A percentile compares a stretch with the other conserved stretches of the same genome.
phyloP scores from a whole-genome alignment of 768 basidiomycete species.

The Podaxis carcinomalis region DNA sequence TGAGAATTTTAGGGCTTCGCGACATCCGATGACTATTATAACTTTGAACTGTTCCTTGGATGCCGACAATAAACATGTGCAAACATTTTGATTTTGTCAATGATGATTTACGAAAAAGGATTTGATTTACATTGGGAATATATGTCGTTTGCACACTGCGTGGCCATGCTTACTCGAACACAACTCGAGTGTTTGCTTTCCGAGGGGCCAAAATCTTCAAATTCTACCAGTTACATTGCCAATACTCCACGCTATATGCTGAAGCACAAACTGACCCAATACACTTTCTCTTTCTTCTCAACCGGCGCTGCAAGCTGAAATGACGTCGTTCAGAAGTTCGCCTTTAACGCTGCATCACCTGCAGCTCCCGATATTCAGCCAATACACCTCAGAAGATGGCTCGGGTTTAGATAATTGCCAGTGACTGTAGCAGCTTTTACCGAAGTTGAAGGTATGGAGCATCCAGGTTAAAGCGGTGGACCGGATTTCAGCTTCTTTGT shows the following conservation, averaged over 20 bases:
- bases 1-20: background rate
- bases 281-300: background rate
- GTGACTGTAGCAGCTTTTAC: background rate
- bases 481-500: background rate
- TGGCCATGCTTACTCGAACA: background rate
- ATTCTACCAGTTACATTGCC: background rate
- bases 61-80: background rate
- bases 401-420: background rate
- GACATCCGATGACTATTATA: background rate
- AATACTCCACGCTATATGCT: too few species aligned
- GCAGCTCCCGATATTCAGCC: background rate
- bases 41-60: background rate
- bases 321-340: background rate
- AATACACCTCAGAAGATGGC: background rate
- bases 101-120: background rate
- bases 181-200: background rate
- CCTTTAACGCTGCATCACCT: background rate
- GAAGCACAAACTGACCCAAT: background rate
- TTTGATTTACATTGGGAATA: background rate
- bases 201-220: background rate
- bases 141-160: background rate
- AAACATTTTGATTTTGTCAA: background rate
- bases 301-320: background rate
- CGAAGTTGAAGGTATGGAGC: background rate
- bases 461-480: background rate